Conservation (phyloP, 2,329 filamentous ascomycete species). For the Hirsutella thompsonii region DNA sequence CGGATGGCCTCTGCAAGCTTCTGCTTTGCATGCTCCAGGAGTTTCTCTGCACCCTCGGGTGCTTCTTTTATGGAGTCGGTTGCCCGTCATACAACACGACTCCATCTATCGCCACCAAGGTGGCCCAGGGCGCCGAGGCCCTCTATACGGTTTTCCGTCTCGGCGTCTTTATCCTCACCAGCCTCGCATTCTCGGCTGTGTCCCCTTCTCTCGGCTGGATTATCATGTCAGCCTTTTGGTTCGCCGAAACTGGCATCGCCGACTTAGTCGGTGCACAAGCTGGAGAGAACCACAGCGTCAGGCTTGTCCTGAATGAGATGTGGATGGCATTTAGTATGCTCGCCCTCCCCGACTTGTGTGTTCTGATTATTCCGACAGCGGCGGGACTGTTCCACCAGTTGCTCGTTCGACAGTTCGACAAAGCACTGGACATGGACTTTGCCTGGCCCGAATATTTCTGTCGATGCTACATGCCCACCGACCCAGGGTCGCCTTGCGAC, state of each 20-base stretch:
- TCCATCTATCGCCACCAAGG: too few relatives aligned
- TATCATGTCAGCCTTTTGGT: background rate
- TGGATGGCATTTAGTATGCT: background rate
- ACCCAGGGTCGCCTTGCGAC: background rate
- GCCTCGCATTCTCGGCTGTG: background rate
- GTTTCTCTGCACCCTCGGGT: background rate
- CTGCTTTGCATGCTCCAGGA: background rate
- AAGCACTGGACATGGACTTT: slow-evolving; percentile 2
- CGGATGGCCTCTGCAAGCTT: background rate
- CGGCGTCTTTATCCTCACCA: background rate
- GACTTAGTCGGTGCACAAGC: background rate
- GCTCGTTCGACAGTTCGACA: background rate
- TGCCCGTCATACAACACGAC: background rate
- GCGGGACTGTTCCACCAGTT: background rate
- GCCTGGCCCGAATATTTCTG: slow-evolving; percentile 1
- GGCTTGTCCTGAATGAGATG: background rate
- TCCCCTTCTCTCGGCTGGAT: background rate
- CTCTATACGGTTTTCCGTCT: background rate
- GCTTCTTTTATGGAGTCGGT: background rate
- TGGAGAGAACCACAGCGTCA: background rate
- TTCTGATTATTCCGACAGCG: background rate
- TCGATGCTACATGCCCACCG: slow-evolving; percentile 3
- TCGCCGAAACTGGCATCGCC: background rate
- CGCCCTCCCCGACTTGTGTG: background rate
- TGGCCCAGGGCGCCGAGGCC: background rate